Percentiles rank a stretch among this genome's conserved stretches.
These are phyloP conservation scores for Xerocomus spinulosus DNA, from an alignment of 768 basidiomycete species.

Conservation along the genomic window DNA sequence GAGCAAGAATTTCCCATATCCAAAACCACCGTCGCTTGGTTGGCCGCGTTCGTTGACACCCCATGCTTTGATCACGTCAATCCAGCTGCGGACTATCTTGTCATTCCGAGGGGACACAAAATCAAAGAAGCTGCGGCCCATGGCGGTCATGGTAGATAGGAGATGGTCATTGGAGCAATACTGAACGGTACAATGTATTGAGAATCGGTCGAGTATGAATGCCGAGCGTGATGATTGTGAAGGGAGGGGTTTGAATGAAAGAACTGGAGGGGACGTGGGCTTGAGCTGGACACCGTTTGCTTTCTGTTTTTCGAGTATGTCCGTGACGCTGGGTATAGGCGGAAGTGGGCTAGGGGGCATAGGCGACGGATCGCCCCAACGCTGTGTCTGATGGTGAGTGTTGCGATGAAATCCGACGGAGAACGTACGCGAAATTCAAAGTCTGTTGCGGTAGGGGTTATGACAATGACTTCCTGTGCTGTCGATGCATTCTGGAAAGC, in stretches of 20 bases:
- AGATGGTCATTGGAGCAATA: slow-evolving; percentile 75
- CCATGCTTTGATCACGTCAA: slow-evolving; percentile 75
- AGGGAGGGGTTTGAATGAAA: slow-evolving; percentile 60
- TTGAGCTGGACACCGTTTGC: slow-evolving; percentile 4
- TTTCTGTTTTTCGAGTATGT: slow-evolving; percentile 9
- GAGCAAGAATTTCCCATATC: slow-evolving; percentile 67
- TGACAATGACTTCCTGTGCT: slow-evolving; percentile 74
- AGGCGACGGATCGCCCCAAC: slow-evolving; percentile 67
- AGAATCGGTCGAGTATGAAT: slow-evolving; percentile 79
- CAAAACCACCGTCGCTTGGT: slow-evolving; percentile 81
- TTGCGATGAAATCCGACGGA: slow-evolving; percentile 5
- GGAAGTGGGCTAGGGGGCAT: slow-evolving; percentile 50
- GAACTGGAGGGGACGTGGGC: slow-evolving; percentile 18
- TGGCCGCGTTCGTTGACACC: slow-evolving; percentile 81
- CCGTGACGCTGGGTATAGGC: slow-evolving; percentile 18
- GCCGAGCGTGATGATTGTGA: slow-evolving; percentile 70
- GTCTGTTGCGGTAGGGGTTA: slow-evolving; percentile 54
- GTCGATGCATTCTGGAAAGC: slow-evolving; percentile 78
- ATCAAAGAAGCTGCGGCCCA: slow-evolving; percentile 70
- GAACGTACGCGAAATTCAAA: slow-evolving; percentile 50
- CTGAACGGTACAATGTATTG: slow-evolving; percentile 55
- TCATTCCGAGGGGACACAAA: slow-evolving; percentile 67
- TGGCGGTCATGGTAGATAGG: slow-evolving; percentile 51
- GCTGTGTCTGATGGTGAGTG: slow-evolving; percentile 33
- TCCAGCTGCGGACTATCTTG: slow-evolving; percentile 63